phyloP scores from a whole-genome alignment of 2,329 filamentous ascomycete genomes.

The Colletotrichum sp. region DNA sequence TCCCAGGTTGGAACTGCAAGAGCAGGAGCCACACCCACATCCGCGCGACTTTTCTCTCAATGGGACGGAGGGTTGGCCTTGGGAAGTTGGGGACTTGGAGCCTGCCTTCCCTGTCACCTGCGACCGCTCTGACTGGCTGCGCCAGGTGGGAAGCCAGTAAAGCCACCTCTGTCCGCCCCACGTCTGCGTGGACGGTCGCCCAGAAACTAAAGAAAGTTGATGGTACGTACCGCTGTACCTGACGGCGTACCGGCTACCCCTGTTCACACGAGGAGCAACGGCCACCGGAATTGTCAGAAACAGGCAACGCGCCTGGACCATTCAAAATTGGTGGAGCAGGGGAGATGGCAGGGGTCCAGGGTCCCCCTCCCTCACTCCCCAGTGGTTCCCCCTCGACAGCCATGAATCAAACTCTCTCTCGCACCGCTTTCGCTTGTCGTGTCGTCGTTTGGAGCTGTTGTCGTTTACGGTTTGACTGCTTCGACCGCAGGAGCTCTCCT shows the following conservation, averaged over 20 bases:
- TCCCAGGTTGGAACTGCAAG: not conserved
- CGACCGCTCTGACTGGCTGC: conserved; percentile 3
- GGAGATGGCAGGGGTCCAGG: not conserved
- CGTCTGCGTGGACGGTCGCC: not conserved
- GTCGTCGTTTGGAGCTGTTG: not conserved
- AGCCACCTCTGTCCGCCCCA: not conserved
- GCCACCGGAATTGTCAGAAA: conserved; percentile 20
- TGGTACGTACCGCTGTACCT: conserved; percentile 5
- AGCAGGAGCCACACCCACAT: not conserved
- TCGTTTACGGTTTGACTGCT: not conserved
- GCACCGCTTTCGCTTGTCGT: not conserved
- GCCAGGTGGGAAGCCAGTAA: not conserved
- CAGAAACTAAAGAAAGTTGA: not conserved
- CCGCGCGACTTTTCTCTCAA: conserved; percentile 7
- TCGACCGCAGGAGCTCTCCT: not conserved
- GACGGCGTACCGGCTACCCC: conserved; percentile 8
- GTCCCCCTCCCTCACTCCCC: not conserved
- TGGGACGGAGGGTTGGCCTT: not conserved
- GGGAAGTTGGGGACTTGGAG: not conserved
- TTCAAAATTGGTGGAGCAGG: conserved; percentile 16
- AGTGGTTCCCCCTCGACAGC: not conserved
- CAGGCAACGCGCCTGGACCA: conserved; percentile 6
- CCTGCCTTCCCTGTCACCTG: not conserved
- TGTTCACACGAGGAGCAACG: conserved; percentile 5
- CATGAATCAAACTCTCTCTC: conserved; percentile 7